A percentile compares a stretch with the other conserved stretches of the same genome.
These are phyloP conservation scores for Geotrichum europaeum DNA, from an alignment of 1,139 yeast species.

Conservation along the genomic window DNA sequence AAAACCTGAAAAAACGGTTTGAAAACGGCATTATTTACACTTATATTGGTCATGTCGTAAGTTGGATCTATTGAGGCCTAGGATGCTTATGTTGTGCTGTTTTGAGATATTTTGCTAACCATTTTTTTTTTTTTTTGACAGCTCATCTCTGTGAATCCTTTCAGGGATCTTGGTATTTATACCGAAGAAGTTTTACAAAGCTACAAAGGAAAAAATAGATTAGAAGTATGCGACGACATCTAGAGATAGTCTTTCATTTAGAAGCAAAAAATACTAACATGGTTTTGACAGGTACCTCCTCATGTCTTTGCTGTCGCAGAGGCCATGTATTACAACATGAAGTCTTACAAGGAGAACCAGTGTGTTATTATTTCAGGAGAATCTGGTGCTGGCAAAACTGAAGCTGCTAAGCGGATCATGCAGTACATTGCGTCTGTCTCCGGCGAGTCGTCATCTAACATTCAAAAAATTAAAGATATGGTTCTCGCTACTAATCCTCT, in stretches of 20 bases:
- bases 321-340: constrained; percentile 91
- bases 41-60: constrained; percentile 37
- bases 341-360: constrained; percentile 89
- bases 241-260: background rate
- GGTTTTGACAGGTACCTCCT: constrained; percentile 60
- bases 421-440: constrained; percentile 92
- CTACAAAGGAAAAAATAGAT: constrained; percentile 85
- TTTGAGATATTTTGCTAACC: background rate
- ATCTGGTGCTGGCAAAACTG: constrained; percentile 98
- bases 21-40: constrained; percentile 79
- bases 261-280: background rate
- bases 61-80: background rate
- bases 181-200: constrained; percentile 67
- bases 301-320: constrained; percentile 98
- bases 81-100: background rate
- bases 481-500: constrained; percentile 96
- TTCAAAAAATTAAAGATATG: constrained; percentile 89
- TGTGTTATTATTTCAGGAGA: constrained; percentile 98
- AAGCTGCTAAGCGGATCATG: constrained; percentile 98
- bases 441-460: constrained; percentile 51
- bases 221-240: constrained; percentile 48
- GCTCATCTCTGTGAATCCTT: constrained; percentile 93
- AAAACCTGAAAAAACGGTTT: constrained; percentile 82
- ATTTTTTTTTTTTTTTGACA: constrained; percentile 7
- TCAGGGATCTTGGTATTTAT: constrained; percentile 91